Percentiles rank a stretch among this genome's conserved stretches.
Conservation (phyloP, 2,329 filamentous ascomycete species). For the Alternaria incomplexa region DNA sequence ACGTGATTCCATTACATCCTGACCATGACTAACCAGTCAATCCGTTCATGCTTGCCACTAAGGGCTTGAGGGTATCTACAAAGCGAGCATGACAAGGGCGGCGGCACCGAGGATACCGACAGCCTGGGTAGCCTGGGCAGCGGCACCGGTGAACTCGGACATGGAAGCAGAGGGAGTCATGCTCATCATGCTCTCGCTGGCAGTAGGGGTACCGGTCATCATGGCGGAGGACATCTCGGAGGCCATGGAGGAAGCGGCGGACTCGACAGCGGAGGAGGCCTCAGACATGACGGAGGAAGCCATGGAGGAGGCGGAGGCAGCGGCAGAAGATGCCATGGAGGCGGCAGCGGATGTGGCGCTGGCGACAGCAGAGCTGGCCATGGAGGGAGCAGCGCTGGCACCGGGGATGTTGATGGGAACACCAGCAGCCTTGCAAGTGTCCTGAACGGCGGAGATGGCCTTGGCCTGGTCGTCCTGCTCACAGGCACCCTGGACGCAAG, state of each 20-base stretch:
- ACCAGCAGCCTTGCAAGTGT: slow-evolving; percentile 43
- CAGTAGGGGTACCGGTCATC: slow-evolving; percentile 13
- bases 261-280: slow-evolving; percentile 14
- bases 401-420: slow-evolving; percentile 37
- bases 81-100: slow-evolving; percentile 43
- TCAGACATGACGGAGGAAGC: slow-evolving; percentile 13
- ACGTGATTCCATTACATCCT: slow-evolving; percentile 1
- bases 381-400: slow-evolving; percentile 8
- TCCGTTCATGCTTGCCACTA: not conserved
- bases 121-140: slow-evolving; percentile 41
- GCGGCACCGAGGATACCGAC: slow-evolving; percentile 44
- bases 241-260: slow-evolving; percentile 15
- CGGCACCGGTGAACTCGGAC: slow-evolving; percentile 44
- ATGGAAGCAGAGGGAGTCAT: slow-evolving; percentile 12
- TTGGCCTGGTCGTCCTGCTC: slow-evolving; percentile 43
- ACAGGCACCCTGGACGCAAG: slow-evolving; percentile 56
- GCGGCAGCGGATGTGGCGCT: not conserved
- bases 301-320: slow-evolving; percentile 10
- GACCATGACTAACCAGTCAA: not conserved
- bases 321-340: slow-evolving; percentile 13
- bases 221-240: slow-evolving; percentile 14
- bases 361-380: slow-evolving; percentile 12
- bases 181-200: not conserved
- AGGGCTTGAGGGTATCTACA: slow-evolving; percentile 30
- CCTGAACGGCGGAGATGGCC: slow-evolving; percentile 37